Base-by-base conservation (phyloP, 495 filamentous ascomycete species). In the Trichoderma orchidacearum region DNA sequence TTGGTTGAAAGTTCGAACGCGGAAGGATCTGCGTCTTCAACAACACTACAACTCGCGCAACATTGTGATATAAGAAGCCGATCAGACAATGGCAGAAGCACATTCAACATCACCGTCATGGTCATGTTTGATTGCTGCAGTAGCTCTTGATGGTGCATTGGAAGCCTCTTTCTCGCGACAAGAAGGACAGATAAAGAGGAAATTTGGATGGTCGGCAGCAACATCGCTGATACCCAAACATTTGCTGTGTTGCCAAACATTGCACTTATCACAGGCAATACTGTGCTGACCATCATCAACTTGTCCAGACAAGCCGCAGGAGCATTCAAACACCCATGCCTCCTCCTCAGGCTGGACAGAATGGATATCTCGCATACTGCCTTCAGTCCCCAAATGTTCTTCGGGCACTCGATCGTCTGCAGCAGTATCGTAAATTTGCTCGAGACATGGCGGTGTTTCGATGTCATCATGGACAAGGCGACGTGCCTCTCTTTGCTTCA, bases 251-350 rank as follows among this genome's bases (percentile, higher is more conserved):
- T 96, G 92, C 93, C 93, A 98, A 18, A 95, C 84, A 65, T 86
- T 93, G 75, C 93, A 98, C 51, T 78, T 84, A 63, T 97, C 93
- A 66, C 93, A 98, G n/a, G 90, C 85, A 57, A 98, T 81, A 65
- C 87, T 95, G 66, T 95, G 89, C 1, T 87, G 84, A 51, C 93
- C 93, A 62, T 96, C 93, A 61, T 96, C 92, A 32, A 95, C 85
- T 62, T 93, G 84, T 36, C 93, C 92, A 68, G 95, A 84, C 28
- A 86, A 79, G 27, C 90, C 90, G 68, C 93, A 98, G 13, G 85
- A 79, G 68, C 93, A 98, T 64, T 97, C 93, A 64, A 98, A 97
- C 30, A 89, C 77, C 93, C 93, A 96, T 53, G 92, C 81, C 12
- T 90, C 88, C 51, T 92, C 85, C 62, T 90, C 81, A 1, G 77